Conservation (phyloP, 2,329 filamentous ascomycete species). For the Cladosporium sp. region DNA sequence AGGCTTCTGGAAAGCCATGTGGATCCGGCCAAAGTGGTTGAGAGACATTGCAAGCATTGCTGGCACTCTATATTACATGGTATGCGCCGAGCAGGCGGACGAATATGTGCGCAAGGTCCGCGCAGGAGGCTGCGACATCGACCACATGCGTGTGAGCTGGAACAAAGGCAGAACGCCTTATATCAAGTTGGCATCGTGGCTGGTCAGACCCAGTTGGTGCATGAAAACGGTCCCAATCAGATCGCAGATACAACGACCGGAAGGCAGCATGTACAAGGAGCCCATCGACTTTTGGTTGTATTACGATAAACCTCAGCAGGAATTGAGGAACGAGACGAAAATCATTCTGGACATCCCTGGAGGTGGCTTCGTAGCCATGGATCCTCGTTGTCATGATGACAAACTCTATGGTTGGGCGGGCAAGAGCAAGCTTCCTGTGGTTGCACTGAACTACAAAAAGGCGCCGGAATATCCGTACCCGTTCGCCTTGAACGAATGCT, state of each 20-base stretch:
- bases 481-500: constrained; percentile 81
- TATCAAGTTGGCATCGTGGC: constrained; percentile 63
- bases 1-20: constrained; percentile 98
- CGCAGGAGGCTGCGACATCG: constrained; percentile 79
- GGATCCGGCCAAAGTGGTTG: constrained; percentile 73
- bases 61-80: constrained; percentile 85
- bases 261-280: constrained; percentile 75
- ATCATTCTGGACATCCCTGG: constrained; percentile 87
- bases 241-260: constrained; percentile 77
- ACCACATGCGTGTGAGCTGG: constrained; percentile 90
- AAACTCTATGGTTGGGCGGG: constrained; percentile 90
- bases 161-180: constrained; percentile 92
- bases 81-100: constrained; percentile 89
- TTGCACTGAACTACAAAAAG: constrained; percentile 88
- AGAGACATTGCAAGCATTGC: constrained; percentile 77
- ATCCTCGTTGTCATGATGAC: constrained; percentile 89
- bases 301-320: constrained; percentile 80
- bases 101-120: constrained; percentile 93
- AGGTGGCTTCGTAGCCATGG: constrained; percentile 95
- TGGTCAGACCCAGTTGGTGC: constrained; percentile 69
- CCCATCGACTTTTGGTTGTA: constrained; percentile 87
- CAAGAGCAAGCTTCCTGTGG: constrained; percentile 78
- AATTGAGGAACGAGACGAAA: constrained; percentile 70
- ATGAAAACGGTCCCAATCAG: constrained; percentile 77
- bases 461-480: constrained; percentile 82